These are phyloP conservation scores for Peniophora sp. DNA, from an alignment of 1,284 basidiomycete genomes.

Conservation along the genomic window DNA sequence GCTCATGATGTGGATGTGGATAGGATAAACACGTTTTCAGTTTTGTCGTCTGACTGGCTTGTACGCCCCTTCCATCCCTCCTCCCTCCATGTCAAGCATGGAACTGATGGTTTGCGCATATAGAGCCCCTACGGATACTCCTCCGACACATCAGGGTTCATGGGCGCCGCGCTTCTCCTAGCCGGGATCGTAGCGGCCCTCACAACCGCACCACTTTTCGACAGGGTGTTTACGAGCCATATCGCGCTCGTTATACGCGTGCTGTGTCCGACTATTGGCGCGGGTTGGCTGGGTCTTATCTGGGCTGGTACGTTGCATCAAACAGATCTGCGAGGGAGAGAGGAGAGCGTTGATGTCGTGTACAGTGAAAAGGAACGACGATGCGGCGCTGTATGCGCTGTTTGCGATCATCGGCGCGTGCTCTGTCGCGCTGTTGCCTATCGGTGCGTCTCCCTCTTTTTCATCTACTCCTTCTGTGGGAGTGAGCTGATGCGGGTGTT, in stretches of 20 bases:
- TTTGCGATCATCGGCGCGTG: slow-evolving; percentile 59
- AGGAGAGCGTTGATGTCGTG: no score
- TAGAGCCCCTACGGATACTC: slow-evolving; percentile 72
- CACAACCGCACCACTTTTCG: slow-evolving; percentile 64
- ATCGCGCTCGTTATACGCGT: slow-evolving; percentile 53
- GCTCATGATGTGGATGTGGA: background rate
- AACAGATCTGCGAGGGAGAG: no score
- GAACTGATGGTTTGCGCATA: slow-evolving; percentile 1
- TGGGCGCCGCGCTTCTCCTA: slow-evolving; percentile 62
- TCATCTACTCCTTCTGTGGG: no score
- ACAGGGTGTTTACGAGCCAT: slow-evolving; percentile 67
- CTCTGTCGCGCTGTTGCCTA: slow-evolving; percentile 62
- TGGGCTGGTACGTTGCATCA: slow-evolving; percentile 72
- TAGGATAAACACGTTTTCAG: slow-evolving; percentile 42
- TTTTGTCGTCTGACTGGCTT: slow-evolving; percentile 60
- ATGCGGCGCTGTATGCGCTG: slow-evolving; percentile 51
- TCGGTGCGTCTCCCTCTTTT: slow-evolving; percentile 17
- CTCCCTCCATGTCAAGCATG: no score
- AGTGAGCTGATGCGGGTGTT: no score
- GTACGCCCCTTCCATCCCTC: slow-evolving; percentile 28
- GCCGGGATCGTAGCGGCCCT: slow-evolving; percentile 62
- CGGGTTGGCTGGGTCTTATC: slow-evolving; percentile 62
- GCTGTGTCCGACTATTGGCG: slow-evolving; percentile 53
- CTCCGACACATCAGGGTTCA: slow-evolving; percentile 49
- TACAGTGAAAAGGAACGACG: slow-evolving; percentile 53